Evolutionary conservation across 345 rosid genomes (phyloP), one percentile per base, ranked within the genome.

Genomic region (Cardamine resedifolia): DNA sequence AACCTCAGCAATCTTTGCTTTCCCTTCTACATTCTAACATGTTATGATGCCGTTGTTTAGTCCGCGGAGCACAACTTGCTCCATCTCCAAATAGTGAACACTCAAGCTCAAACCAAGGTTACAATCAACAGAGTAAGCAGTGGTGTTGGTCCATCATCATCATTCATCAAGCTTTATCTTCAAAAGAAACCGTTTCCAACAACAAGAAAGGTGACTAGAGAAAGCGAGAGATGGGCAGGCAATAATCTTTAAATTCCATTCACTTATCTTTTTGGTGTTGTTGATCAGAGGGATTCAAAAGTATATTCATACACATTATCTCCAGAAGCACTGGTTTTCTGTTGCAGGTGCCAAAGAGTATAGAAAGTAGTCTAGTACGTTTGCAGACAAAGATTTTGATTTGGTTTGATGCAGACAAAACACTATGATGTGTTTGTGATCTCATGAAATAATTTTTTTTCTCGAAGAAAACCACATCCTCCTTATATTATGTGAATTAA

Each of bases 141-240:
- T 14, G 57, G 81, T 33, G 64, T 58, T 24, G 58, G 34, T 33
- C 58, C 31, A 26, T 60, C 58, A 38, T 70, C 31, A 26, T 60
- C 58, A 38, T 79, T 83, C n/a, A 50, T 86, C 95, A 43, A 83
- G 45, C 56, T 30, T 30, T 57, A 44, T 56, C 44, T 56, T 14
- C 64, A 28, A 5, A 10, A 14, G 56, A 63, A 67, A 79, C 65
- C 18, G 73, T 53, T 28, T 66, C 84, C 2, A 87, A 76, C 51
- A 73, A 76, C 74, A 80, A 78, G 0, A 82, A 82, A 77, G 88
- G 83, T 51, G 86, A 85, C 30, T 83, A 85, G 72, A 67, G 26
- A 36, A 9, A 61, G 14, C 15, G 10, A 7, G 24, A 23, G 24
- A 23, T 23, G 24, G 24, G 2, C 2, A 23, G 2, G 1, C 24